A percentile compares a stretch with the other conserved stretches of the same genome.
Conservation (phyloP, 805 yeast genomes). For the Wickerhamiella cacticola region DNA sequence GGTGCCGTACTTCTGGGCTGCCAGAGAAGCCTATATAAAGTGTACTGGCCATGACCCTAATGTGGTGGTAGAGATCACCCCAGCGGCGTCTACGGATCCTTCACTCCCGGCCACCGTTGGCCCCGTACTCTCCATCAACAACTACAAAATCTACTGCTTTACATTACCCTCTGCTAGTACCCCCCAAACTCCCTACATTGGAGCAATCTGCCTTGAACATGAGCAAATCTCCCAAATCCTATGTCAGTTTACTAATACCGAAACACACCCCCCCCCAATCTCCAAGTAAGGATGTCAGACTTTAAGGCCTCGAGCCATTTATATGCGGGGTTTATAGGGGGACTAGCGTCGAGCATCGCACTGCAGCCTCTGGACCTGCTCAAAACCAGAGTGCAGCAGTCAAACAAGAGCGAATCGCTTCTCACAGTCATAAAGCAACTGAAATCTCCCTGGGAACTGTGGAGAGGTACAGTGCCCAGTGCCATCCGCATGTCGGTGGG, state of each 20-base stretch:
- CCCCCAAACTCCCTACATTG: not conserved
- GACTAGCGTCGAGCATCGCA: constrained; percentile 63
- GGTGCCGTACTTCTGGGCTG: constrained; percentile 22
- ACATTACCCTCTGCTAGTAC: too few species aligned
- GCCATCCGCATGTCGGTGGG: constrained; percentile 84
- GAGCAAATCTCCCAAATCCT: too few species aligned
- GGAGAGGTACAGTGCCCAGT: constrained; percentile 93
- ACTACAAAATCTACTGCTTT: too few species aligned
- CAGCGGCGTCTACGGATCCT: too few species aligned
- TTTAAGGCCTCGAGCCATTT: constrained; percentile 36
- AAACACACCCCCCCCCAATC: too few species aligned
- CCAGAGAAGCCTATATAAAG: constrained; percentile 23
- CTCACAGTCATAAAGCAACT: constrained; percentile 20
- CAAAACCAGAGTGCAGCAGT: constrained; percentile 76
- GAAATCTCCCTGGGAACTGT: constrained; percentile 37
- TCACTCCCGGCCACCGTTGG: too few species aligned
- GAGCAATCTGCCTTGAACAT: not conserved
- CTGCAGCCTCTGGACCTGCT: constrained; percentile 83
- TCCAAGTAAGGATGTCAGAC: too few species aligned
- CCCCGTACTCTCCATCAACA: too few species aligned
- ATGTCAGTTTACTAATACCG: too few species aligned
- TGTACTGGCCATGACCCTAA: constrained; percentile 4
- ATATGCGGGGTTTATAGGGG: constrained; percentile 73
- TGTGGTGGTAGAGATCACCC: not conserved
- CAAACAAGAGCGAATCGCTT: constrained; percentile 20